Percentiles rank a stretch among this genome's conserved stretches.
These are phyloP conservation scores for Copromyces sp. DNA, from an alignment of 495 filamentous ascomycete species.

Conservation along the genomic window DNA sequence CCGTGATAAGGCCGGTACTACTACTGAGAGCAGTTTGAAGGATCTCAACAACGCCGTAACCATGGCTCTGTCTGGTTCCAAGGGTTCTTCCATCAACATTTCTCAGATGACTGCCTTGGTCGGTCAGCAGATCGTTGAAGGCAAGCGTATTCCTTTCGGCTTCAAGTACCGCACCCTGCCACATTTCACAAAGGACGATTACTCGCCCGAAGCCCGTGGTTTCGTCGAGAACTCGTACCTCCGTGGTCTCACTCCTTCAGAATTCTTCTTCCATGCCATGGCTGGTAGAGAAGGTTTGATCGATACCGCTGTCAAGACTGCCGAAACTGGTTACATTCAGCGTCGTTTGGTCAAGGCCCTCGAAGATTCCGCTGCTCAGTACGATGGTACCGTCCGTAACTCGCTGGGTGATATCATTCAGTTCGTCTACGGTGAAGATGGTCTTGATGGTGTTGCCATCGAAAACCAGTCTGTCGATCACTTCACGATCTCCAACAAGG, in stretches of 20 bases:
- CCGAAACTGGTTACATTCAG: slow-evolving; percentile 98
- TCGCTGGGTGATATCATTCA: slow-evolving; percentile 95
- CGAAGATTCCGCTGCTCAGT: slow-evolving; percentile 95
- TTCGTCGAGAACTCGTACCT: slow-evolving; percentile 99
- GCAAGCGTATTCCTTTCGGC: slow-evolving; percentile 97
- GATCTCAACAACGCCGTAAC: slow-evolving; percentile 90
- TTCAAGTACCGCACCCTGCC: slow-evolving; percentile 98
- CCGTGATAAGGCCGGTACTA: slow-evolving; percentile 91
- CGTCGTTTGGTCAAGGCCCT: slow-evolving; percentile 95
- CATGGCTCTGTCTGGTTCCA: slow-evolving; percentile 93
- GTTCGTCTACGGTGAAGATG: slow-evolving; percentile 96
- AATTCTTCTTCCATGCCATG: slow-evolving; percentile 99
- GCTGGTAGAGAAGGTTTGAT: slow-evolving; percentile 99
- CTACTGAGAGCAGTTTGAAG: slow-evolving; percentile 82
- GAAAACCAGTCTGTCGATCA: slow-evolving; percentile 86
- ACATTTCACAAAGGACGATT: slow-evolving; percentile 98
- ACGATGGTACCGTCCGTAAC: slow-evolving; percentile 95
- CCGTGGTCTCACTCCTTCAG: slow-evolving; percentile 84
- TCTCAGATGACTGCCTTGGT: slow-evolving; percentile 98
- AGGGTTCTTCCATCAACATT: slow-evolving; percentile 97
- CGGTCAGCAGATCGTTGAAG: slow-evolving; percentile 94
- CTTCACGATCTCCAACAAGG: slow-evolving; percentile 59
- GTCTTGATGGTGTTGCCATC: slow-evolving; percentile 80
- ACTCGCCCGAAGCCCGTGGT: slow-evolving; percentile 89
- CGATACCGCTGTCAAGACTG: slow-evolving; percentile 98